These are phyloP conservation scores for Aspergillus pseudoviridinutans DNA, from an alignment of 2,329 filamentous ascomycete species.

Conservation along the genomic window DNA sequence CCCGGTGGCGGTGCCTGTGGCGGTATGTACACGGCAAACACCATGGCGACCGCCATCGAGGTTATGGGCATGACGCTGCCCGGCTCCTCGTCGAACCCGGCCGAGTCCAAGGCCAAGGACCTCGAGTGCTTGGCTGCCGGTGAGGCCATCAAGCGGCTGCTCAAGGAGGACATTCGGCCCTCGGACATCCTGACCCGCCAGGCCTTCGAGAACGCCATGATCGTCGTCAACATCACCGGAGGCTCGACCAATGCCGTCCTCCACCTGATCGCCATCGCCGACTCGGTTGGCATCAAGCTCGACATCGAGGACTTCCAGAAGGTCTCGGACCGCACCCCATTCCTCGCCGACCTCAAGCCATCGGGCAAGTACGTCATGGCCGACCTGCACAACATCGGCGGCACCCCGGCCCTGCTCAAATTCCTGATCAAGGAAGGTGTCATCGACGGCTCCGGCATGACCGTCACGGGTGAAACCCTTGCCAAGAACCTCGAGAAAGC, in stretches of 20 bases:
- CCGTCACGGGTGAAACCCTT: slow-evolving; percentile 57
- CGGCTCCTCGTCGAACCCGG: slow-evolving; percentile 74
- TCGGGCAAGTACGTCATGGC: slow-evolving; percentile 63
- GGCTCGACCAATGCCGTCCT: slow-evolving; percentile 84
- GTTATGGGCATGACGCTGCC: slow-evolving; percentile 75
- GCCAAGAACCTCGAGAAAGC: slow-evolving; percentile 57
- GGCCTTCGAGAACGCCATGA: slow-evolving; percentile 83
- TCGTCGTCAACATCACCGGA: slow-evolving; percentile 75
- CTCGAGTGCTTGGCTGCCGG: slow-evolving; percentile 70
- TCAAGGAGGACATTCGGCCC: slow-evolving; percentile 73
- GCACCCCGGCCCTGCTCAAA: slow-evolving; percentile 56
- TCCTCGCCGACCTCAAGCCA: slow-evolving; percentile 79
- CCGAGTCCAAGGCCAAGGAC: slow-evolving; percentile 67
- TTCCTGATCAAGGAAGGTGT: slow-evolving; percentile 56
- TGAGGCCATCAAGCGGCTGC: slow-evolving; percentile 67
- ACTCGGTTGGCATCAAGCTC: slow-evolving; percentile 74
- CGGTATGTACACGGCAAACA: slow-evolving; percentile 79
- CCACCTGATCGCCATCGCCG: slow-evolving; percentile 78
- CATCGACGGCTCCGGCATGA: slow-evolving; percentile 58
- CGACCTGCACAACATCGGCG: slow-evolving; percentile 54
- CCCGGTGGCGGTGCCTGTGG: slow-evolving; percentile 79
- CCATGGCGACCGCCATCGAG: slow-evolving; percentile 71
- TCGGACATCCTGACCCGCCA: slow-evolving; percentile 74
- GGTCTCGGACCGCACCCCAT: slow-evolving; percentile 73
- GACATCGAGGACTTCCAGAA: slow-evolving; percentile 83